Evolutionary conservation across 768 basidiomycete species (phyloP).

Genomic region (Agaricus subrufescens): DNA sequence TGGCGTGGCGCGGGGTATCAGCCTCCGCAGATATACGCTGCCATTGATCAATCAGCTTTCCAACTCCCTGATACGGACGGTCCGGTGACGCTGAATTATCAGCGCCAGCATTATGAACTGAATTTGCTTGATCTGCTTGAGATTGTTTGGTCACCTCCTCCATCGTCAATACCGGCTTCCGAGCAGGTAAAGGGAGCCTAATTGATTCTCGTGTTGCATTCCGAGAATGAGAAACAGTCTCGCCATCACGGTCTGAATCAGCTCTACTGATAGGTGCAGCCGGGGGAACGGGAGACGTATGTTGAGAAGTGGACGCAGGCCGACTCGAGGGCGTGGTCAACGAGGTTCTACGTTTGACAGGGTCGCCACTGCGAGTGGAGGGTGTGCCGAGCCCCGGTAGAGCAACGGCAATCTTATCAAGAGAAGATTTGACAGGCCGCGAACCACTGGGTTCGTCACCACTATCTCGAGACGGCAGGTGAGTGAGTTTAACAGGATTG

Average conservation of each 20-base stretch:
- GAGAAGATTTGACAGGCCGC: not conserved
- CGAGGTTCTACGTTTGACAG: slow-evolving; percentile 4
- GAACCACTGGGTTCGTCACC: not conserved
- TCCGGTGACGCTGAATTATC: slow-evolving; percentile 64
- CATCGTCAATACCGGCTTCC: slow-evolving; percentile 5
- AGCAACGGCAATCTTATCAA: slow-evolving; percentile 1
- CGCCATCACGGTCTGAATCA: slow-evolving; percentile 10
- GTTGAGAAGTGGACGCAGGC: not conserved
- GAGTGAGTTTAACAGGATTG: not conserved
- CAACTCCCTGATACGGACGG: slow-evolving; percentile 76
- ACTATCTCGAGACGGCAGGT: not conserved
- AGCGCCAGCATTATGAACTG: slow-evolving; percentile 16
- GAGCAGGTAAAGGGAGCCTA: slow-evolving; percentile 10
- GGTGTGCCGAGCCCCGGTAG: slow-evolving; percentile 6
- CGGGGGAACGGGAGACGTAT: not conserved
- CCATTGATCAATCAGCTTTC: slow-evolving; percentile 85
- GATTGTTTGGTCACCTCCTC: slow-evolving; percentile 17
- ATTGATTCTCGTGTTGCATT: slow-evolving; percentile 9
- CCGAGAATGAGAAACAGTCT: slow-evolving; percentile 18
- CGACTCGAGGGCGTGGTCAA: not conserved
- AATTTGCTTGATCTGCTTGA: slow-evolving; percentile 14
- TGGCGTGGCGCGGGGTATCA: slow-evolving; percentile 30
- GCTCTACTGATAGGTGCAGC: not conserved
- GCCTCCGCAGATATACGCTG: slow-evolving; percentile 71
- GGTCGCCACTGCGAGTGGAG: not conserved